phyloP scores from a whole-genome alignment of 2,329 filamentous ascomycete species.

The Diplodia sapinea region DNA sequence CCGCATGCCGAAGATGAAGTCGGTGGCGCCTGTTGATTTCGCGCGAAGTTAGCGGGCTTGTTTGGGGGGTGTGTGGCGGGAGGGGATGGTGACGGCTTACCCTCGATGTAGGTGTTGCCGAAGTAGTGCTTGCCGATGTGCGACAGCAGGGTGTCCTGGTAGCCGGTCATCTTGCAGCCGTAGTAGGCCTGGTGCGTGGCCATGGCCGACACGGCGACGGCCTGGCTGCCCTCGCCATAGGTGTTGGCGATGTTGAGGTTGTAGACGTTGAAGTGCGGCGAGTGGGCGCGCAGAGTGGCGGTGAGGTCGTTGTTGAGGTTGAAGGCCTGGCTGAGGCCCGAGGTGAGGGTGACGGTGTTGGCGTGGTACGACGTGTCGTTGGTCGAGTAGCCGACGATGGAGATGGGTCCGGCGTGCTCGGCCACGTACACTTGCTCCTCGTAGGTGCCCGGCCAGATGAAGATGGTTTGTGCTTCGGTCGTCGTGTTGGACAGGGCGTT shows the following conservation, averaged over 20 bases:
- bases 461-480: conserved; percentile 60
- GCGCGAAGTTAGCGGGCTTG: not conserved
- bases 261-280: conserved; percentile 61
- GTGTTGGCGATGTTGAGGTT: conserved; percentile 63
- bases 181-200: conserved; percentile 60
- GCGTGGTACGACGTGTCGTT: conserved; percentile 55
- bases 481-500: conserved; percentile 57
- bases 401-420: conserved; percentile 53
- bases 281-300: conserved; percentile 52
- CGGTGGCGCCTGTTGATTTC: conserved; percentile 54
- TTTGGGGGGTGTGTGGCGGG: not conserved
- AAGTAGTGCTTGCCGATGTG: conserved; percentile 59
- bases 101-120: conserved; percentile 60
- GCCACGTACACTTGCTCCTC: conserved; percentile 62
- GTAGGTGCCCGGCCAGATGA: conserved; percentile 64
- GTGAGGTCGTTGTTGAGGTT: conserved; percentile 57
- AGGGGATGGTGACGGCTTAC: not conserved
- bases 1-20: conserved; percentile 63
- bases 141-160: conserved; percentile 57
- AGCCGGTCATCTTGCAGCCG: conserved; percentile 58
- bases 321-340: conserved; percentile 46
- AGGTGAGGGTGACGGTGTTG: conserved; percentile 62
- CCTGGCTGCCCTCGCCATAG: conserved; percentile 43
- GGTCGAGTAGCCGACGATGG: conserved; percentile 64
- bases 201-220: conserved; percentile 59